These are phyloP conservation scores for Fusarium phyllophilum DNA, from an alignment of 2,329 filamentous ascomycete species.

Conservation along the genomic window DNA sequence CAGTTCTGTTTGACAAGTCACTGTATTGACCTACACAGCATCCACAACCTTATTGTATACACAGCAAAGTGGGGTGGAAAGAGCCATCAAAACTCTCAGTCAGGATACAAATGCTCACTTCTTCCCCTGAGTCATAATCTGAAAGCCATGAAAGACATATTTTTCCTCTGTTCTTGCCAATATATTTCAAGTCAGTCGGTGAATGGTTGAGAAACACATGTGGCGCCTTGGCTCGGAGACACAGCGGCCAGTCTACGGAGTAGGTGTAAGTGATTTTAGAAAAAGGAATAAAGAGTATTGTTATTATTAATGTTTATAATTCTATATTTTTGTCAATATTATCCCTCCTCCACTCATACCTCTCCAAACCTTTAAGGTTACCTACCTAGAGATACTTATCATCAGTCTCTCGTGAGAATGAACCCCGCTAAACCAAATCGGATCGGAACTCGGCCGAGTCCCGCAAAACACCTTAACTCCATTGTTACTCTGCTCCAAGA, in stretches of 20 bases:
- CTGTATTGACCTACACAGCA: background rate
- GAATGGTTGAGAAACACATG: background rate
- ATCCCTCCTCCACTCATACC: background rate
- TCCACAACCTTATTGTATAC: background rate
- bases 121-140: background rate
- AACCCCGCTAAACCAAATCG: conserved; percentile 34
- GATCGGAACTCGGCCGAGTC: conserved; percentile 16
- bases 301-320: fast-evolving
- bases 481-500: background rate
- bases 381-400: no score
- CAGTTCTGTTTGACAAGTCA: background rate
- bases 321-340: background rate
- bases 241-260: background rate
- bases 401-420: background rate
- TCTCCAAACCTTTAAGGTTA: background rate
- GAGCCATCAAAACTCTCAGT: background rate
- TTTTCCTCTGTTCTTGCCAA: no score
- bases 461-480: conserved; percentile 5
- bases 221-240: background rate
- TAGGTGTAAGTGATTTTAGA: background rate
- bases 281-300: background rate
- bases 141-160: background rate
- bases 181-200: background rate
- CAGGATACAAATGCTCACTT: background rate
- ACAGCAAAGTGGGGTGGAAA: background rate